A percentile compares a stretch with the other conserved stretches of the same genome.
These are phyloP conservation scores for Yarrowia yakushimensis DNA, from an alignment of 805 yeast species.

Conservation along the genomic window DNA sequence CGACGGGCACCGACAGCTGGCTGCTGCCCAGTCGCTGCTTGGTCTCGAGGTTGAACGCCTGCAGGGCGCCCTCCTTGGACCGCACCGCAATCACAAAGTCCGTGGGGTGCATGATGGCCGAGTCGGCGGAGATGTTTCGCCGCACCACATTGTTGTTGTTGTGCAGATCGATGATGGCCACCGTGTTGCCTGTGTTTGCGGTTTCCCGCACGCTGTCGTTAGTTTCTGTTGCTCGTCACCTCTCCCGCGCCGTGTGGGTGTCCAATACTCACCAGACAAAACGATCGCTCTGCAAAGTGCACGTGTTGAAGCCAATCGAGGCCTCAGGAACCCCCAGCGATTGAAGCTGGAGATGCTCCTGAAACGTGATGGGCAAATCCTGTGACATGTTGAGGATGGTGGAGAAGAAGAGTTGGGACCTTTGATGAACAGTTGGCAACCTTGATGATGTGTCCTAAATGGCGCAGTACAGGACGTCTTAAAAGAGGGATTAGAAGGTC, in stretches of 20 bases:
- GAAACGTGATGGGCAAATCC: slow-evolving; percentile 94
- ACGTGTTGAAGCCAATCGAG: slow-evolving; percentile 85
- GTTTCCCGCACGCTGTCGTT: slow-evolving; percentile 42
- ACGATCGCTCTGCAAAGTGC: slow-evolving; percentile 90
- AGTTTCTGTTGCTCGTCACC: not conserved
- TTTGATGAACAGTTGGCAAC: not conserved
- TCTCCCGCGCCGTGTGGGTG: too few relatives aligned
- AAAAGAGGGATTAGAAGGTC: not conserved
- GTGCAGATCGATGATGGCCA: slow-evolving; percentile 83
- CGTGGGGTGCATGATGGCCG: slow-evolving; percentile 94
- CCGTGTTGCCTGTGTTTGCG: slow-evolving; percentile 58
- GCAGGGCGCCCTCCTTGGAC: slow-evolving; percentile 95
- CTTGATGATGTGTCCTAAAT: slow-evolving; percentile 24
- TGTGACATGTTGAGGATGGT: slow-evolving; percentile 23
- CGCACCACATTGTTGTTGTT: slow-evolving; percentile 76
- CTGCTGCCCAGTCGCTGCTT: slow-evolving; percentile 87
- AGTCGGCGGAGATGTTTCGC: slow-evolving; percentile 95
- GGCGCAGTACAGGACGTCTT: not conserved
- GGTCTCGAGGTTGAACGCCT: slow-evolving; percentile 82
- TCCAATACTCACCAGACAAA: slow-evolving; percentile 71
- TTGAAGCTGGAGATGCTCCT: slow-evolving; percentile 88
- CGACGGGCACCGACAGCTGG: slow-evolving; percentile 81
- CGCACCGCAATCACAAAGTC: slow-evolving; percentile 86
- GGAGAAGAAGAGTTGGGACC: slow-evolving; percentile 19
- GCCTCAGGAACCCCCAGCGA: slow-evolving; percentile 79